These are phyloP conservation scores for Centaurea solstitialis DNA, from an alignment of 129 eudicot genomes.

Conservation along the genomic window DNA sequence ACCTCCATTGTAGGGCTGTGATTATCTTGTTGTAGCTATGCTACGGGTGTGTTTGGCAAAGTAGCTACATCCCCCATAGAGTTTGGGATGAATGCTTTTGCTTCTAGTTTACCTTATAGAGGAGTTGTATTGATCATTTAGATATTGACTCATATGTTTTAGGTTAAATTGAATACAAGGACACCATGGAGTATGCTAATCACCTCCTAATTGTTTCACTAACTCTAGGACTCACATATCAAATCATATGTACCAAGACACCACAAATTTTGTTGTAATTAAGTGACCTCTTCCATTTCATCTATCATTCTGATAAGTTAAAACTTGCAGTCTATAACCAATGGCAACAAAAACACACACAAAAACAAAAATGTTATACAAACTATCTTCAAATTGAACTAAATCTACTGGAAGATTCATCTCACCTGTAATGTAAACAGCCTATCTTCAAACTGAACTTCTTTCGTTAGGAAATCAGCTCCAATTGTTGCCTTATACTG, in stretches of 20 bases:
- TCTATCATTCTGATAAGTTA: not conserved
- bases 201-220: not conserved
- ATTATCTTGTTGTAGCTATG: not conserved
- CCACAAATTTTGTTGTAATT: not conserved
- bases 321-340: not conserved
- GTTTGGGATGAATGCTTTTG: not conserved
- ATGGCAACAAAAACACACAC: not conserved
- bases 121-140: not conserved
- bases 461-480: constrained; percentile 75
- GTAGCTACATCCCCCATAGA: not conserved
- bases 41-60: not conserved
- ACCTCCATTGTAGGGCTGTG: not conserved
- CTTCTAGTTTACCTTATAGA: not conserved
- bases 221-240: not conserved
- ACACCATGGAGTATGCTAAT: not conserved
- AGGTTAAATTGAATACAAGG: not conserved
- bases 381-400: not conserved
- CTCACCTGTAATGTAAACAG: constrained; percentile 71
- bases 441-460: constrained; percentile 65
- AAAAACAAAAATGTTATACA: not conserved
- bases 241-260: not conserved
- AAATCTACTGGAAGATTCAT: not conserved
- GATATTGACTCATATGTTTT: not conserved
- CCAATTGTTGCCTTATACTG: constrained; percentile 81
- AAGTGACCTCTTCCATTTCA: not conserved